These are phyloP conservation scores for Sclerotinia nivalis DNA, from an alignment of 2,329 filamentous ascomycete species.

Conservation along the genomic window DNA sequence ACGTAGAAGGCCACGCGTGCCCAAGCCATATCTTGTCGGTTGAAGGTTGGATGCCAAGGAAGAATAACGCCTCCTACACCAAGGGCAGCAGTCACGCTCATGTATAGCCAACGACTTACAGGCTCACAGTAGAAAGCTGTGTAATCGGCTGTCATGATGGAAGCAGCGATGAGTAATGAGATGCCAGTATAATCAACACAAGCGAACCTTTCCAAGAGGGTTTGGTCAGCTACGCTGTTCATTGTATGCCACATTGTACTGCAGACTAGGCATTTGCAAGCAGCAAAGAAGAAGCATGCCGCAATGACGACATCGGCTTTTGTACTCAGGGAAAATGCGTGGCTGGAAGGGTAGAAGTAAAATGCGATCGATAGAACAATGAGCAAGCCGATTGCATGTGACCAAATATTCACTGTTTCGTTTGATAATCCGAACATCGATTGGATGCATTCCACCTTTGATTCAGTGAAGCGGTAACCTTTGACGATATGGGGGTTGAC, in stretches of 20 bases:
- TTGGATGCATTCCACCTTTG: constrained; percentile 82
- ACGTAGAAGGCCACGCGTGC: constrained; percentile 89
- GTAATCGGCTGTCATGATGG: constrained; percentile 97
- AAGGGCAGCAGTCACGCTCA: constrained; percentile 75
- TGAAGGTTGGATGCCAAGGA: constrained; percentile 96
- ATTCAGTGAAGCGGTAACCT: constrained; percentile 92
- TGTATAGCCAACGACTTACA: constrained; percentile 80
- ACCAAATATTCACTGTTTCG: constrained; percentile 98
- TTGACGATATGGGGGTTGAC: constrained; percentile 90
- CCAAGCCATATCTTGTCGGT: constrained; percentile 90
- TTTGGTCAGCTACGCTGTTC: constrained; percentile 91
- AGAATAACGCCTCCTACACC: constrained; percentile 86
- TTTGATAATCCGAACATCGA: constrained; percentile 86
- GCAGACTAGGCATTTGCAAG: constrained; percentile 92
- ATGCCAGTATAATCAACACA: constrained; percentile 99
- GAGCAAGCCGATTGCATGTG: constrained; percentile 85
- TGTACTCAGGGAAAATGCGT: constrained; percentile 83
- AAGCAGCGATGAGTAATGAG: constrained; percentile 88
- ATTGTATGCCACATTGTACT: constrained; percentile 98
- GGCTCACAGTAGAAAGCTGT: constrained; percentile 99
- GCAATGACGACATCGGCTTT: constrained; percentile 89
- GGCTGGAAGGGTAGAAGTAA: constrained; percentile 89
- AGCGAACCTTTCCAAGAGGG: constrained; percentile 89
- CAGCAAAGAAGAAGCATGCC: constrained; percentile 92
- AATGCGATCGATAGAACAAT: constrained; percentile 87